A percentile compares a stretch with the other conserved stretches of the same genome.
Conservation (phyloP, 2,329 filamentous ascomycete genomes). For the Colletotrichum destructivum region DNA sequence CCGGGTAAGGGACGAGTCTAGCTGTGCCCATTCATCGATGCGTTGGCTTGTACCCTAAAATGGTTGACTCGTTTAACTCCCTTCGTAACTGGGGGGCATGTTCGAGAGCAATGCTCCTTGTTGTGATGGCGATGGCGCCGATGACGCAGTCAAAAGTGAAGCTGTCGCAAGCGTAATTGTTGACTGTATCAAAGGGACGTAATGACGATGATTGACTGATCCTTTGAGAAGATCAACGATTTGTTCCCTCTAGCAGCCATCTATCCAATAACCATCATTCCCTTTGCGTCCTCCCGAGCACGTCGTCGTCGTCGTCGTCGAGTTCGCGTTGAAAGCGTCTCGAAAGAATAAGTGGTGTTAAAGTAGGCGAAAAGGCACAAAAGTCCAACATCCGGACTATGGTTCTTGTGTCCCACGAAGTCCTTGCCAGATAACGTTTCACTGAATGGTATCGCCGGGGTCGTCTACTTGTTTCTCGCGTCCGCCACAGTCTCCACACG, state of each 20-base stretch:
- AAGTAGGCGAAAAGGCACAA: not conserved
- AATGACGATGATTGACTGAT: not conserved
- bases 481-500: slow-evolving; percentile 25
- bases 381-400: not conserved
- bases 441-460: slow-evolving; percentile 29
- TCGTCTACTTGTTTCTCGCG: slow-evolving; percentile 22
- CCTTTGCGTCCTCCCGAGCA: not conserved
- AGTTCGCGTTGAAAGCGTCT: not conserved
- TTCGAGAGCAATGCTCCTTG: not conserved
- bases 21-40: too few relatives aligned
- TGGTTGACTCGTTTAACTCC: not conserved
- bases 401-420: slow-evolving; percentile 5
- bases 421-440: not conserved
- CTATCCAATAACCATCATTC: not conserved
- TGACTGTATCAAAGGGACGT: not conserved
- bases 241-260: not conserved
- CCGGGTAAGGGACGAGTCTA: not conserved
- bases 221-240: not conserved
- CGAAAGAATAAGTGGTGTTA: not conserved
- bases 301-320: not conserved
- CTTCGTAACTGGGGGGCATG: not conserved
- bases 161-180: too few relatives aligned
- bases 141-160: not conserved
- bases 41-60: not conserved
- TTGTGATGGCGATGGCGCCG: not conserved